Percentiles rank a stretch among this genome's conserved stretches.
phyloP scores from a whole-genome alignment of 1,139 yeast genomes.

The Candida pseudoviswanathii region DNA sequence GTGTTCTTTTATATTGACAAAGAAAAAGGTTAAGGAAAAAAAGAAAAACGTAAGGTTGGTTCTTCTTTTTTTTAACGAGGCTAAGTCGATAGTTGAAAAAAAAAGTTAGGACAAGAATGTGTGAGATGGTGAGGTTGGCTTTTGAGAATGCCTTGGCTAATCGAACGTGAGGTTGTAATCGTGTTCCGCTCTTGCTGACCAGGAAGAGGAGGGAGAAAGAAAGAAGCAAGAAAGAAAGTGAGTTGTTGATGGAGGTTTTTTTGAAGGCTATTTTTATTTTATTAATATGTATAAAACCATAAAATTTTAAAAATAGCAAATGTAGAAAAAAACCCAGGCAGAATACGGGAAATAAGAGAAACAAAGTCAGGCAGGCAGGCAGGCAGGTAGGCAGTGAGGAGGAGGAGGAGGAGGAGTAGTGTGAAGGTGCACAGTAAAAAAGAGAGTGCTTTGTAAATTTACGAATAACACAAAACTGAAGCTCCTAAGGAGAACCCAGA shows the following conservation, averaged over 20 bases:
- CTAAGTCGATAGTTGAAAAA: not conserved
- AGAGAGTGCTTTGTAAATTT: constrained; percentile 1
- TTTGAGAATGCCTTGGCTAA: not conserved
- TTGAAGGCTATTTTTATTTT: not conserved
- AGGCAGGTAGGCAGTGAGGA: not conserved
- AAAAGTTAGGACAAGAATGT: not conserved
- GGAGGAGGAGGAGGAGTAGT: not conserved
- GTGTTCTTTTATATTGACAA: not conserved
- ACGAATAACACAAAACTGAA: constrained; percentile 3
- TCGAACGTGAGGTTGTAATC: not conserved
- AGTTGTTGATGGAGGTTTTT: not conserved
- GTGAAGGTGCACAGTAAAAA: not conserved
- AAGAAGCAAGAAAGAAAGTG: not conserved
- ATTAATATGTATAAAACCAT: not conserved
- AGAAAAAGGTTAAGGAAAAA: not conserved
- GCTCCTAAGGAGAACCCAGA: not conserved
- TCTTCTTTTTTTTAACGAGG: not conserved
- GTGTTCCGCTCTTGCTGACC: not conserved
- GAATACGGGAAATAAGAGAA: not conserved
- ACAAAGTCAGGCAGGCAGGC: not conserved
- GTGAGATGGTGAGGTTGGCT: not conserved
- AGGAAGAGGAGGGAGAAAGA: not conserved
- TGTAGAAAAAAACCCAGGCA: not conserved
- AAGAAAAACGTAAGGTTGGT: not conserved
- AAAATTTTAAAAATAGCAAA: constrained; percentile 1